Evolutionary conservation across 2,329 filamentous ascomycete genomes (phyloP).

Genomic region (Clarireedia hainanense): DNA sequence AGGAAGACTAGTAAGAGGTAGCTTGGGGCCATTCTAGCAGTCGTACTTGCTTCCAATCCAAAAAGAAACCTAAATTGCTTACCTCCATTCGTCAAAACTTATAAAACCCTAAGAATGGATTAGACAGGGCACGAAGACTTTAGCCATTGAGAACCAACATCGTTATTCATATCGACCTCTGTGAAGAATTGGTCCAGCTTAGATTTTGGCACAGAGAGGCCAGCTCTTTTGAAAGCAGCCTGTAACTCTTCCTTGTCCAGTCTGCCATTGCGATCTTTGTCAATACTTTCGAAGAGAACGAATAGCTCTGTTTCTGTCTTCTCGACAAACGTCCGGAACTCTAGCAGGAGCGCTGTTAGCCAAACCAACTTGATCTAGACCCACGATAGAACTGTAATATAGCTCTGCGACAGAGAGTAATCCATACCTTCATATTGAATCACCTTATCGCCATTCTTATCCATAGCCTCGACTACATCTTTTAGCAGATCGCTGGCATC

Average conservation of each 20-base stretch:
- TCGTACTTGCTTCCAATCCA: not conserved
- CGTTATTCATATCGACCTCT: conserved; percentile 82
- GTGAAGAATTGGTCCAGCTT: conserved; percentile 80
- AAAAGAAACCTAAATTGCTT: conserved; percentile 31
- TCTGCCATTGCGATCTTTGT: conserved; percentile 75
- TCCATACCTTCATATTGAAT: conserved; percentile 81
- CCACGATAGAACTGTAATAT: not conserved
- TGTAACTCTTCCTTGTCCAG: conserved; percentile 81
- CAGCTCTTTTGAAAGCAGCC: conserved; percentile 68
- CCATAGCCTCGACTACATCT: conserved; percentile 73
- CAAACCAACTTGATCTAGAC: not conserved
- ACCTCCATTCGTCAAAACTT: conserved; percentile 95
- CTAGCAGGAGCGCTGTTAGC: conserved; percentile 37
- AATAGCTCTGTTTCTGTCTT: conserved; percentile 79
- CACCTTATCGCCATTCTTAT: conserved; percentile 77
- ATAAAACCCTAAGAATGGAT: conserved; percentile 46
- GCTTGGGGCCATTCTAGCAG: too few species aligned
- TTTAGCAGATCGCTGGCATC: conserved; percentile 82
- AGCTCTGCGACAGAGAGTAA: not conserved
- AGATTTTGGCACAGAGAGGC: conserved; percentile 67
- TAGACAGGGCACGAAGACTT: not conserved
- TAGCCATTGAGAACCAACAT: conserved; percentile 33
- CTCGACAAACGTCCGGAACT: conserved; percentile 84
- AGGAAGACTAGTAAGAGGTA: not conserved
- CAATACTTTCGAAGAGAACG: conserved; percentile 77